Evolutionary conservation across 1,139 yeast species (phyloP), one percentile per base, ranked within the genome.

Genomic region (Protomyces inundatus): DNA sequence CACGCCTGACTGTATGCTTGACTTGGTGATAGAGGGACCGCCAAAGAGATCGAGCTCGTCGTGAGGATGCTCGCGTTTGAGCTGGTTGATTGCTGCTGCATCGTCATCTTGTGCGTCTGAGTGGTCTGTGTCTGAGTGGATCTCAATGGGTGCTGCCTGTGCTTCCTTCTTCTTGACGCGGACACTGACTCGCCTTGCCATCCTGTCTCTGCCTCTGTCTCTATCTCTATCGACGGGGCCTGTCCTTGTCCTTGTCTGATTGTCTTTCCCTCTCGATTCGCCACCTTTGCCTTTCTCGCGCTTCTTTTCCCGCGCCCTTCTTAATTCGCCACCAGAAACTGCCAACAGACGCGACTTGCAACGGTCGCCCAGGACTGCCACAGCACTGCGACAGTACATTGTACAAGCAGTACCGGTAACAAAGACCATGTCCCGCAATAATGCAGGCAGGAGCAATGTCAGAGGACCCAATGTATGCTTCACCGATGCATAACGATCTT

Each of bases 381-480:
- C 40, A 10, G 42, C 4, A 14, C 5, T 12, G 9, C 42, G 42
- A 39, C 40, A 37, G 40, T 14, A n/a, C n/a, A n/a, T n/a, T n/a
- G n/a, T n/a, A n/a, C n/a, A n/a, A n/a, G n/a, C n/a, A 12, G 42
- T 12, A 39, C 5, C 12, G n/a, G 4, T 12, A 37, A 37, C 10
- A 3, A 12, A 37, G n/a, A 12, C 4, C n/a, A 48, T 34, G 36
- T 12, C 37, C 23, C 16, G 37, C 16, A 33, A 34, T 23, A 23
- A 1, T 6, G 16, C 34, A 9, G 37, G n/a, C 10, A 36, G 61
- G 34, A 58, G 62, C 39, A 58, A 58, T 52, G 62, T 58, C 36
- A 37, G 62, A 34, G 62, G 62, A 23, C 62, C 62, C 36, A 58
- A 58, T 40, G 62, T 58, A 42, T 32, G 55, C 36, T 3, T 14